Percentiles rank a stretch among this genome's conserved stretches.
Evolutionary conservation across 768 basidiomycete genomes (phyloP).

Genomic region (Cystobasidium ongulense): DNA sequence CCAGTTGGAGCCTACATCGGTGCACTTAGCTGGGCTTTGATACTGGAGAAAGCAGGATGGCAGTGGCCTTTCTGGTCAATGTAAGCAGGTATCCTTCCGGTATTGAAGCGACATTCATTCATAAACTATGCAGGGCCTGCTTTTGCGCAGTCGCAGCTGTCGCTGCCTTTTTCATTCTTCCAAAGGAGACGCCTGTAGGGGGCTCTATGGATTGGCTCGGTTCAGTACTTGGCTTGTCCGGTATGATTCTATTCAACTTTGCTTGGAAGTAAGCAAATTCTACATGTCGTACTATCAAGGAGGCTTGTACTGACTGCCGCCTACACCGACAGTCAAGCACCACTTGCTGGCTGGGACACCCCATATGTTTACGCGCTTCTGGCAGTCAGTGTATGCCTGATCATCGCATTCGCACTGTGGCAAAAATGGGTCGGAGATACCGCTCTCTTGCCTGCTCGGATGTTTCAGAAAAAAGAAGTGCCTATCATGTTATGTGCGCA

Average conservation of each 20-base stretch:
- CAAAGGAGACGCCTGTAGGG: background rate
- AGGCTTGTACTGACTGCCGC: no score
- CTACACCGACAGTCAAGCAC: background rate
- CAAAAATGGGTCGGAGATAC: background rate
- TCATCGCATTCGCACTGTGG: background rate
- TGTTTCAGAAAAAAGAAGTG: conserved; percentile 12
- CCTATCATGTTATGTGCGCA: background rate
- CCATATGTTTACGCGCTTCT: background rate
- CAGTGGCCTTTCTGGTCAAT: background rate
- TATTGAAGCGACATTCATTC: background rate
- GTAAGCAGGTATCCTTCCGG: background rate
- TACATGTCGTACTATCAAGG: no score
- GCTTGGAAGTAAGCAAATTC: conserved; percentile 6
- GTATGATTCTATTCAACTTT: conserved; percentile 10
- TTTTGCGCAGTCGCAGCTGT: background rate
- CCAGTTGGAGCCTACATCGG: background rate
- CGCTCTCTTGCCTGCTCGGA: background rate
- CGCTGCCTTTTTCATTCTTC: background rate
- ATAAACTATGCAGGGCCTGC: background rate
- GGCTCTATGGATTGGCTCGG: background rate
- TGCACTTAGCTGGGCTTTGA: background rate
- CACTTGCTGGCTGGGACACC: background rate
- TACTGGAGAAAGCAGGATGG: background rate
- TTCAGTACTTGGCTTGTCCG: background rate
- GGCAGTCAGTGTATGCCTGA: background rate